Base-by-base conservation (phyloP, 116 monocot species). In the Dioscorea cayenensis region DNA sequence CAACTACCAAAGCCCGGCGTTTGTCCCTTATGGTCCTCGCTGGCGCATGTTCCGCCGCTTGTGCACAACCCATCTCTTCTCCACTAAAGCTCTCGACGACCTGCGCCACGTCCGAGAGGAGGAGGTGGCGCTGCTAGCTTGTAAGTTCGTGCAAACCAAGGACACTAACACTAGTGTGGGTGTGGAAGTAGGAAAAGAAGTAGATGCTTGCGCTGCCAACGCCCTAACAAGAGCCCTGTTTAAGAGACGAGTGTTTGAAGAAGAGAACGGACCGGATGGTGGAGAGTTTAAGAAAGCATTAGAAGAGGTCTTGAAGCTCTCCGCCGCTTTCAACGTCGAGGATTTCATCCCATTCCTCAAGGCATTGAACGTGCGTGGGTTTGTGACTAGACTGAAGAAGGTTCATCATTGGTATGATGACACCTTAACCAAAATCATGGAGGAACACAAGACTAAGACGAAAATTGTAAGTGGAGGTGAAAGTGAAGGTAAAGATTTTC, bases 181-280 rank as follows among this genome's bases (percentile, higher is more conserved):
- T 32, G 32, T 81, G 51, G 60, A 78, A 59, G 22, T 92, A 25
- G 83, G 87, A 3, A 19, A 76, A 60, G 80, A 55, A 19, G 62
- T 84, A 36, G 83, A 75, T 52, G 74, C 77, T 1, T 86, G 84
- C 74, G 73, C 78, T n/a, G 65, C 78, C 19, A 78, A 85, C 69
- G 78, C 81, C 58, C 64, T 85, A 28, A 48, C 78, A 14, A 67
- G 71, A 43, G 78, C 75, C 13, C 63, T 70, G 67, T 49, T 32
- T 4, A 32, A 32, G 32, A 32, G 32, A 32, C 32, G 32, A 32
- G 32, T 32, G 32, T 32, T 32, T 32, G 32, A 32, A 32, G 32
- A 32, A 4, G 32, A 37, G 23, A 32, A 32, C 32, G 32, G 32
- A 2, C 32, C 32, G 32, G 80, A 14, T 11, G 78, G 51, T 55